Base-by-base conservation (phyloP, 163 green algal genomes). In the Prototheca wickerhamii region DNA sequence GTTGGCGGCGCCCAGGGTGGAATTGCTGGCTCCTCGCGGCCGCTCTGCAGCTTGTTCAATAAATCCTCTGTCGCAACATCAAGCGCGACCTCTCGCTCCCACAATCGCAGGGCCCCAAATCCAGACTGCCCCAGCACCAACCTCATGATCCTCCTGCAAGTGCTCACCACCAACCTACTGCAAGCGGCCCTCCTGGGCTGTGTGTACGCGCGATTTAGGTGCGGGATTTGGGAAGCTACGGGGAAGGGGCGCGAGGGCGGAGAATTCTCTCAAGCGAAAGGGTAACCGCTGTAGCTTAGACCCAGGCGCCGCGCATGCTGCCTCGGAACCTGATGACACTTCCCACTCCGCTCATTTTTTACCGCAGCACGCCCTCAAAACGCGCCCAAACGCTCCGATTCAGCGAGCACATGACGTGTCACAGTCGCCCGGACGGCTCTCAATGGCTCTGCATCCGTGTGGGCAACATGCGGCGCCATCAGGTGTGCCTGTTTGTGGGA, bases 391-490 rank as follows among this genome's bases (percentile, higher is more conserved):
- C 80, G 35, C 85, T 91, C 26, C 69, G 73, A 28, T 91, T 85
- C 73, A 80, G 64, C 71, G 70, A 71, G 32, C 46, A 25, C 25
- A 63, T 82, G 46, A 56, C 69, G 23, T 60, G 46, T 21, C 60
- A 69, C 32, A 20, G 25, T 50, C 32, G 35, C 20, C 30, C 64
- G 18, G 69, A 71, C 25, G 75, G 68, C 30, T 25, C 62, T 4
- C 61, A 49, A 25, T 60, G 53, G 33, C 59, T 82, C 28, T 63
- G 74, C 30, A 78, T 81, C 51, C 75, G 85, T 1, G 73, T 92
- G 10, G 85, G 82, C 62, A 92, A 92, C 75, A 67, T 91, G 51
- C 71, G 84, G 25, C 83, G 85, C 60, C 82, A 90, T 59, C 83
- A 89, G 72, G 77, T 82, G 28, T 3, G 37, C 40, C 10, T 49